These are phyloP conservation scores for Cytospora mali DNA, from an alignment of 2,329 filamentous ascomycete genomes.

Conservation along the genomic window DNA sequence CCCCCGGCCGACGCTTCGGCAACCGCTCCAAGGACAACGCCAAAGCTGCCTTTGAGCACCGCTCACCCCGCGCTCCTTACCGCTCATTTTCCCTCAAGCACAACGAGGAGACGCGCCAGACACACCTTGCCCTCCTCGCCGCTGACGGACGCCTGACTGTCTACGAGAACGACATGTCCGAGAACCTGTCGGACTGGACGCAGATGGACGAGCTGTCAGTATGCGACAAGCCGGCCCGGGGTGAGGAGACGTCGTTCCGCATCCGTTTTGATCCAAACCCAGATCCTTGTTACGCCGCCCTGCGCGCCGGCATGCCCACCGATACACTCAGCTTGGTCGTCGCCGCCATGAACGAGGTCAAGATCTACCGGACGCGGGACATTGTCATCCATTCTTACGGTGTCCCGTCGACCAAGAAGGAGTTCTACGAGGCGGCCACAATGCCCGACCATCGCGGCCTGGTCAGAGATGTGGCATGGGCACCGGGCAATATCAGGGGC, in stretches of 20 bases:
- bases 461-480: conserved; percentile 89
- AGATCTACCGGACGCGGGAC: conserved; percentile 77
- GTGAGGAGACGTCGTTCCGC: conserved; percentile 85
- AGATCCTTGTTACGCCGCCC: conserved; percentile 74
- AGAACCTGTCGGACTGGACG: conserved; percentile 76
- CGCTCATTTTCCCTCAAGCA: conserved; percentile 84
- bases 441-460: conserved; percentile 73
- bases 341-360: conserved; percentile 80
- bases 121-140: conserved; percentile 82
- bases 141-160: conserved; percentile 79
- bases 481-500: conserved; percentile 84
- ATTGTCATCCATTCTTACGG: conserved; percentile 55
- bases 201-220: conserved; percentile 77
- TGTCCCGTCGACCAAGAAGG: conserved; percentile 62
- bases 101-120: conserved; percentile 77
- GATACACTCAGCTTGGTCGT: conserved; percentile 83
- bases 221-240: conserved; percentile 69
- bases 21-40: conserved; percentile 51
- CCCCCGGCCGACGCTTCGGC: conserved; percentile 81
- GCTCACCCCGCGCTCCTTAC: conserved; percentile 66
- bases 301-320: conserved; percentile 78
- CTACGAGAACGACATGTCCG: conserved; percentile 83
- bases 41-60: conserved; percentile 58
- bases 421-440: conserved; percentile 84
- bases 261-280: conserved; percentile 88